Percentiles rank a stretch among this genome's conserved stretches.
Conservation (phyloP, 768 basidiomycete species). For the Russula virescens region DNA sequence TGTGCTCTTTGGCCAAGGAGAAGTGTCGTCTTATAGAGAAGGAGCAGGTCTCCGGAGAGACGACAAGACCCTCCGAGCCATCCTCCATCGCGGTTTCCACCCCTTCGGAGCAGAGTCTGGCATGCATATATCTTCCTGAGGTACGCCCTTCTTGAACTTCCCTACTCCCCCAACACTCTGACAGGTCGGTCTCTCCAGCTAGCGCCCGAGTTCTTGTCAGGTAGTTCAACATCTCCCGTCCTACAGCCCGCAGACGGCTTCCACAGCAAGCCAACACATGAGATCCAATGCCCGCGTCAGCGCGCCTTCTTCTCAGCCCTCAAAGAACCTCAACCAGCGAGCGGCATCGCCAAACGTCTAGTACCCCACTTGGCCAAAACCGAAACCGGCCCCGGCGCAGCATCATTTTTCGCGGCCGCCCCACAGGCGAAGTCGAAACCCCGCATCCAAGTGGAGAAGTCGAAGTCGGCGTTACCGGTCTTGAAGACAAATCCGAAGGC, state of each 20-base stretch:
- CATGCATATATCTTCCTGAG: slow-evolving; percentile 21
- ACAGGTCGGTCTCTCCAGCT: slow-evolving; percentile 1
- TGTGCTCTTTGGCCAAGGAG: background rate
- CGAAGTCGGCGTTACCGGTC: slow-evolving; percentile 10
- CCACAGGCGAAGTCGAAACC: background rate
- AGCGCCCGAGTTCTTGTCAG: slow-evolving; percentile 20
- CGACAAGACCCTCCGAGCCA: too few species aligned
- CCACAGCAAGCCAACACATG: slow-evolving; percentile 17
- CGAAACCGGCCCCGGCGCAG: background rate
- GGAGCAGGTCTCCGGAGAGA: background rate
- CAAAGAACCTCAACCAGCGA: slow-evolving; percentile 5
- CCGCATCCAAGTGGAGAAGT: background rate
- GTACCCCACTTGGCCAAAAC: background rate
- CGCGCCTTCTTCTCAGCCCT: slow-evolving; percentile 16
- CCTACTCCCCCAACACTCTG: background rate
- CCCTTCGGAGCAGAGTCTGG: slow-evolving; percentile 15
- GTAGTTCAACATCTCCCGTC: slow-evolving; percentile 21
- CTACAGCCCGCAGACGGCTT: slow-evolving; percentile 18
- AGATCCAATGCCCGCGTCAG: slow-evolving; percentile 10
- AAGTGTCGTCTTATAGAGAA: background rate
- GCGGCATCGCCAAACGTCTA: slow-evolving; percentile 10
- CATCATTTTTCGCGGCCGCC: too few species aligned
- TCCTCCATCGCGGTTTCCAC: background rate
- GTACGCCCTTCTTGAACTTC: background rate
- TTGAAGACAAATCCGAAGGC: background rate